Base-by-base conservation (phyloP, 768 basidiomycete genomes). In the Leccinum olivaceopallidum region DNA sequence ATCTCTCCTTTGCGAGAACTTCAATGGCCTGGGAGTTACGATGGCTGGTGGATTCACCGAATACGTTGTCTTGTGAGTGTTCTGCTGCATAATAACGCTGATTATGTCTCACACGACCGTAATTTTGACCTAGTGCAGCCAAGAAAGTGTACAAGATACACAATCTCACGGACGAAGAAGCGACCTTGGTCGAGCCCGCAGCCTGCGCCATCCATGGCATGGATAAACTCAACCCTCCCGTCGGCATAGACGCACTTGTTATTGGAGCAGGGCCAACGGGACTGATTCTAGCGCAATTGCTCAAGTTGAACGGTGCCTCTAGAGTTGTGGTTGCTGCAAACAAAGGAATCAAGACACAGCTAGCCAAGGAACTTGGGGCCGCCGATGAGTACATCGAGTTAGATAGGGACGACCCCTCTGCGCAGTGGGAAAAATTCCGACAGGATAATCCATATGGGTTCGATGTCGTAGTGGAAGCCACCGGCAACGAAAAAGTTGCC, bases 121-220 rank as follows among this genome's bases (percentile, higher is more conserved):
- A 51, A 16, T 26, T 5, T 30, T 32, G 36, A 36, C 60, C 20
- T 37, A 87, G 88, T 63, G 78, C 83, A 59, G 79, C 87, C 60
- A 81, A 87, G 69, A 93, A 92, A 69, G 76, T 90, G 32, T 94
- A 90, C 81, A 90, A 89, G 75, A 86, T 94, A 69, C 75, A 92
- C 57, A 93, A 93, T 76, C 81, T 94, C 53, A 85, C 85, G 1
- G 91, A 93, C 69, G 87, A 90, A 67, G 92, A 94, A 66, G 85
- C 92, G 4, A 93, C 89, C 3, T 83, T 94, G 39, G 80, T 94
- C 18, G 92, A 95, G 72, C 92, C 92, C 34, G 89, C 92, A 3
- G 87, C 92, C 18, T 95, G 93, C 67, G 92, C 92, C 32, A 85
- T 95, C 55, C 92, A 94, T 72, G 92, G 92, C 7, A 84, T 94